Evolutionary conservation across 2,329 filamentous ascomycete genomes (phyloP).

Genomic region (Phoma sp.): DNA sequence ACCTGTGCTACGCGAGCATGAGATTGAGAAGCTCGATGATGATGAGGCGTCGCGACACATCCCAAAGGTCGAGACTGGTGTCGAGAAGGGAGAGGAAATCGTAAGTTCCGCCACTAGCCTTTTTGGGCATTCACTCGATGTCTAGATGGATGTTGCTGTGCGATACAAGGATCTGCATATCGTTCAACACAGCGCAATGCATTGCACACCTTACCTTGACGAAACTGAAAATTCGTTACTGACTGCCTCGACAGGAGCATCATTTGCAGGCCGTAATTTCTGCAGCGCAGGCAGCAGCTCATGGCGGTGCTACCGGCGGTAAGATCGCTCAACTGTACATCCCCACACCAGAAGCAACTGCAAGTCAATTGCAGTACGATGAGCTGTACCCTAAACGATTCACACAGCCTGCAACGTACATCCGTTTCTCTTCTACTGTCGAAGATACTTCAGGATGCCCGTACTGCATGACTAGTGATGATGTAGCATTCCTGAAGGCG

Average conservation of each 20-base stretch:
- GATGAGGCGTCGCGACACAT: constrained; percentile 81
- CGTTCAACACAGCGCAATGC: background rate
- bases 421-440: constrained; percentile 96
- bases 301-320: constrained; percentile 57
- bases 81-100: constrained; percentile 96
- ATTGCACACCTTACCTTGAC: constrained; percentile 18
- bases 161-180: background rate
- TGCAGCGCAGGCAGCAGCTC: constrained; percentile 62
- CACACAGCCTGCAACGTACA: constrained; percentile 87
- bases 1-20: constrained; percentile 84
- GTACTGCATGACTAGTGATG: constrained; percentile 94
- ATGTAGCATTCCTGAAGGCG: constrained; percentile 81
- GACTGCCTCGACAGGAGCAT: constrained; percentile 71
- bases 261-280: constrained; percentile 88
- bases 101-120: constrained; percentile 65
- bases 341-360: constrained; percentile 68
- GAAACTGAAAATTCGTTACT: constrained; percentile 18
- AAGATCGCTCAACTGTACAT: constrained; percentile 70
- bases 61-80: constrained; percentile 89
- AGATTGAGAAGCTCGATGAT: constrained; percentile 86
- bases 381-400: constrained; percentile 81
- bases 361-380: constrained; percentile 79
- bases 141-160: constrained; percentile 4
- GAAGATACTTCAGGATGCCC: constrained; percentile 89
- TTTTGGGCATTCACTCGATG: constrained; percentile 29